phyloP scores from a whole-genome alignment of 2,329 filamentous ascomycete genomes.

The Penicillium hesseltinei region DNA sequence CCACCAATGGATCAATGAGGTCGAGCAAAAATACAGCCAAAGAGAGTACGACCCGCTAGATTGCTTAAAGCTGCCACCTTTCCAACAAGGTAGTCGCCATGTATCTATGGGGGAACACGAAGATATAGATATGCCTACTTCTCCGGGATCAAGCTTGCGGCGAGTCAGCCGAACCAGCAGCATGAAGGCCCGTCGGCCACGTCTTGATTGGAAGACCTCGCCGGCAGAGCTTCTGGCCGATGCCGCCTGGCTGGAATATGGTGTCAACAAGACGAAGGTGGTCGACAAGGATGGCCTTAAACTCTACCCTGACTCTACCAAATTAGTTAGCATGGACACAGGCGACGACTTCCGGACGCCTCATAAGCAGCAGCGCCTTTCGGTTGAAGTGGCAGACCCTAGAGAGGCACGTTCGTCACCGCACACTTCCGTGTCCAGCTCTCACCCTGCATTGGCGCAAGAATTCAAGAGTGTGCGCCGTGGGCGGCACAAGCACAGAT shows the following conservation, averaged over 20 bases:
- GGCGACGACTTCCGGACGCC: slow-evolving; percentile 6
- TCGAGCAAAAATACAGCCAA: slow-evolving; percentile 52
- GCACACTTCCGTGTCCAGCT: slow-evolving; percentile 41
- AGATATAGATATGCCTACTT: slow-evolving; percentile 28
- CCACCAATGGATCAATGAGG: slow-evolving; percentile 71
- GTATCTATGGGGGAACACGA: slow-evolving; percentile 18
- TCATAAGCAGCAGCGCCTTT: slow-evolving; percentile 22
- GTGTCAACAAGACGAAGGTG: slow-evolving; percentile 73
- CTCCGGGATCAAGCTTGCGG: slow-evolving; percentile 44
- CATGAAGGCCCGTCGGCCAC: slow-evolving; percentile 66
- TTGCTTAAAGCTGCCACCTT: slow-evolving; percentile 45
- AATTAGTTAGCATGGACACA: slow-evolving; percentile 23
- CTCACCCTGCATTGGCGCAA: slow-evolving; percentile 30
- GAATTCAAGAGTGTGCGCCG: slow-evolving; percentile 53
- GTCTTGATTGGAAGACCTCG: slow-evolving; percentile 80
- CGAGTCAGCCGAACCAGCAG: slow-evolving; percentile 42
- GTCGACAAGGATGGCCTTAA: slow-evolving; percentile 75
- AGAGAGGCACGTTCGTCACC: slow-evolving; percentile 23
- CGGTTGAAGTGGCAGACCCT: slow-evolving; percentile 18
- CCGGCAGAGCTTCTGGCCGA: slow-evolving; percentile 87
- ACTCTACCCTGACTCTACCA: slow-evolving; percentile 52
- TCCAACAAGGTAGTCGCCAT: slow-evolving; percentile 29
- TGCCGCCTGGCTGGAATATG: slow-evolving; percentile 83
- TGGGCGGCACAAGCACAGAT: slow-evolving; percentile 60
- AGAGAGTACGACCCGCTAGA: slow-evolving; percentile 48